These are phyloP conservation scores for Pythium diclinum DNA, from an alignment of 352 stramenopile species.

Conservation along the genomic window DNA sequence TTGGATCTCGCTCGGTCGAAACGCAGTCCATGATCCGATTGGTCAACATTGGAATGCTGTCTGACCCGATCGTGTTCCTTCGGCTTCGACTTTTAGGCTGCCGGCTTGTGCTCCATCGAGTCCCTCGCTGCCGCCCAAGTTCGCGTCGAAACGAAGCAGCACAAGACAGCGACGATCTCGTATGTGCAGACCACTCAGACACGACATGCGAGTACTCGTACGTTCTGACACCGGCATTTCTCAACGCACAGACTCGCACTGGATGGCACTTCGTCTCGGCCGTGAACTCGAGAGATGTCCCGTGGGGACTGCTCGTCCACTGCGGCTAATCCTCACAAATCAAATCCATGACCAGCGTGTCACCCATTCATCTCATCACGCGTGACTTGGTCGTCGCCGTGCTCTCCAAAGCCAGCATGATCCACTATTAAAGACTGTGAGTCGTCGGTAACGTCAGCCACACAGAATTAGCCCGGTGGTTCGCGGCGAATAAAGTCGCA, in stretches of 20 bases:
- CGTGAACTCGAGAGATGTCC: neutral
- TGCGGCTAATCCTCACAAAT: neutral
- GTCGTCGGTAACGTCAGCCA: no score
- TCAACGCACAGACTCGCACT: neutral
- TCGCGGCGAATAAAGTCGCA: no score
- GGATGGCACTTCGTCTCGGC: neutral
- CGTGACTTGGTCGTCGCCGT: no score
- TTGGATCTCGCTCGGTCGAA: neutral
- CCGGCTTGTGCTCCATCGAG: neutral
- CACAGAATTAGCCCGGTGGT: no score
- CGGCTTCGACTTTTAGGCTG: neutral
- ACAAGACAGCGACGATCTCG: neutral
- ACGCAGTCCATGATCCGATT: slow-evolving; percentile 2
- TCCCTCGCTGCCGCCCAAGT: neutral
- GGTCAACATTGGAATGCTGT: slow-evolving; percentile 5
- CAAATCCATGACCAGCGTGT: no score
- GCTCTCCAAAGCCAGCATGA: no score
- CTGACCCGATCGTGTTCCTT: neutral
- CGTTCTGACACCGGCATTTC: neutral
- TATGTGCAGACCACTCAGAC: neutral
- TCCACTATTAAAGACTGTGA: no score
- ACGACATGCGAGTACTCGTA: neutral
- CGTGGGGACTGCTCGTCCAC: neutral
- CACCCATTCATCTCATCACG: no score
- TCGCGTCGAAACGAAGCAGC: no score